A percentile compares a stretch with the other conserved stretches of the same genome.
These are phyloP conservation scores for Drechslerella dactyloides DNA, from an alignment of 2,329 filamentous ascomycete genomes.

Conservation along the genomic window DNA sequence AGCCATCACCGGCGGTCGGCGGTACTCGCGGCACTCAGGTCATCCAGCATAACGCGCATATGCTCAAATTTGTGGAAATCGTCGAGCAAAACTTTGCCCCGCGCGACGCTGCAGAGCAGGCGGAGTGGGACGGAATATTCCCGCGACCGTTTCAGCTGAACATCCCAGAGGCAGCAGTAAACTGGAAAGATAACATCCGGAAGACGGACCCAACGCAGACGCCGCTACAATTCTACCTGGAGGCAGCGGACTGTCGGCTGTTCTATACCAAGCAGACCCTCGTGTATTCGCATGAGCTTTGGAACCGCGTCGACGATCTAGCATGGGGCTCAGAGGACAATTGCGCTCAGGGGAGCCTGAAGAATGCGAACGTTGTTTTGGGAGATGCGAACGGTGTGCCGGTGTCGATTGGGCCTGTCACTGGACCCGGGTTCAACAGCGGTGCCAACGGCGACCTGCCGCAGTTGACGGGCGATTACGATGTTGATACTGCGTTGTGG, in stretches of 20 bases:
- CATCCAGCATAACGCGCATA: conserved; percentile 51
- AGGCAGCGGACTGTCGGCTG: conserved; percentile 68
- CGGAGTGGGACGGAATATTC: conserved; percentile 31
- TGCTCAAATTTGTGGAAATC: conserved; percentile 56
- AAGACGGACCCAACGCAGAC: conserved; percentile 27
- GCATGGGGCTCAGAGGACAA: conserved; percentile 29
- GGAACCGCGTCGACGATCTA: conserved; percentile 26
- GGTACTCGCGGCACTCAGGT: conserved; percentile 67
- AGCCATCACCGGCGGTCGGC: conserved; percentile 61
- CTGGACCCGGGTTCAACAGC: conserved; percentile 15
- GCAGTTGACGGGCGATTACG: conserved; percentile 37
- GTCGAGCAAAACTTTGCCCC: conserved; percentile 53
- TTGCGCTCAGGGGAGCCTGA: conserved; percentile 36
- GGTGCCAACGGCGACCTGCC: conserved; percentile 23
- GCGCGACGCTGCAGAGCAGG: conserved; percentile 11
- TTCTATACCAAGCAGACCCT: conserved; percentile 64
- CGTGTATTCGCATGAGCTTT: conserved; percentile 28
- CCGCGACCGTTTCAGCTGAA: conserved; percentile 54
- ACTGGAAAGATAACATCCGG: conserved; percentile 44
- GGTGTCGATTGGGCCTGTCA: conserved; percentile 27
- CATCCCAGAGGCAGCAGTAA: conserved; percentile 45
- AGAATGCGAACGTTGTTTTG: conserved; percentile 42
- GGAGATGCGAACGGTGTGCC: conserved; percentile 42
- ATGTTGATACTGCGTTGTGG: conserved; percentile 28
- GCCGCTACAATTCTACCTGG: conserved; percentile 68